Conservation (phyloP, 2,329 filamentous ascomycete genomes). For the Nemania sp. region DNA sequence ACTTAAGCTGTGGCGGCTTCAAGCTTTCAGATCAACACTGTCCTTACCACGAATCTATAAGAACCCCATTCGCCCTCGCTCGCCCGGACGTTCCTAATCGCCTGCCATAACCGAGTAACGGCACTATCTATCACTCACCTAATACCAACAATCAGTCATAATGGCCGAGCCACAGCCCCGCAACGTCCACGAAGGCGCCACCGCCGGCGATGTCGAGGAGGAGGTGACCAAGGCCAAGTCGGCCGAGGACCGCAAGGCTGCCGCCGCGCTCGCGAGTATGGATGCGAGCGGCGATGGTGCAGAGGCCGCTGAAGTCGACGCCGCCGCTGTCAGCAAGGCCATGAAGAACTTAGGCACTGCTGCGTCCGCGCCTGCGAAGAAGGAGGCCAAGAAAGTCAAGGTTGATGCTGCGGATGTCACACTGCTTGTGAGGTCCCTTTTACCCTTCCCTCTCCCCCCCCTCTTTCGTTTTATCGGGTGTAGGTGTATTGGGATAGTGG, state of each 20-base stretch:
- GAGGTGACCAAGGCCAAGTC: conserved; percentile 68
- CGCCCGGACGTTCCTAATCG: background rate
- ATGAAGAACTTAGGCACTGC: conserved; percentile 70
- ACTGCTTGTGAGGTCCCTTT: conserved; percentile 67
- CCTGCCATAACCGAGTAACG: background rate
- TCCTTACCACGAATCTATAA: background rate
- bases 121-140: background rate
- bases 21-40: background rate
- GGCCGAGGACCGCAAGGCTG: conserved; percentile 82
- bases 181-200: conserved; percentile 69
- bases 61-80: background rate
- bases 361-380: conserved; percentile 54
- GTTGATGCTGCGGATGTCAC: conserved; percentile 78
- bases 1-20: background rate
- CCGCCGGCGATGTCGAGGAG: conserved; percentile 69
- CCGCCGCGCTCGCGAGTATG: conserved; percentile 77
- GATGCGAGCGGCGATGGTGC: conserved; percentile 61
- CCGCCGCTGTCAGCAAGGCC: conserved; percentile 77
- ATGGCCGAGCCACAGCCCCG: conserved; percentile 74
- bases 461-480: background rate
- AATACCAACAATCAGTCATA: conserved; percentile 2
- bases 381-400: conserved; percentile 73
- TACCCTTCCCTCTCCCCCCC: conserved; percentile 30
- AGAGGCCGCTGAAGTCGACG: conserved; percentile 68
- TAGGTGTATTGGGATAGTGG: background rate